phyloP scores from a whole-genome alignment of 2,329 filamentous ascomycete species.

The Colletotrichum horii region DNA sequence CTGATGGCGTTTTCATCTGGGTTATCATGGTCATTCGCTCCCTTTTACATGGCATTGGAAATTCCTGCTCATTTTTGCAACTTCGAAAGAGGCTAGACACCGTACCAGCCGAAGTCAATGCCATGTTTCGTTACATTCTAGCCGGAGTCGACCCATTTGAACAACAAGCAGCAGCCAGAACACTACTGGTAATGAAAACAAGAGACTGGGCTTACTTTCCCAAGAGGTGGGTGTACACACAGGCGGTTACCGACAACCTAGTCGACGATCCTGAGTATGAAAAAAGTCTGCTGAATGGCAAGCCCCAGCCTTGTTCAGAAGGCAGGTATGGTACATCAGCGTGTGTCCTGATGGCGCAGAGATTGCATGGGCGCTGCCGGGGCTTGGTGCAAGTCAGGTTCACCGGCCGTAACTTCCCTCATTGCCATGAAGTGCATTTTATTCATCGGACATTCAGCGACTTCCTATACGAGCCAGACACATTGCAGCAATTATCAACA shows the following conservation, averaged over 20 bases:
- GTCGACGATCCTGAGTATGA: neutral
- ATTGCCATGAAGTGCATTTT: neutral
- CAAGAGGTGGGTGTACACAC: neutral
- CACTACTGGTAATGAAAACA: neutral
- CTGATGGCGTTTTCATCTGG: neutral
- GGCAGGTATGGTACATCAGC: neutral
- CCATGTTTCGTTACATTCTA: neutral
- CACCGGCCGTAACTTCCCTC: no score
- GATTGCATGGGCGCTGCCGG: neutral
- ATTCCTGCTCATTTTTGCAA: neutral
- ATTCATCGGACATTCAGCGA: neutral
- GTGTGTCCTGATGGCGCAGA: neutral
- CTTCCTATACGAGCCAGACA: neutral
- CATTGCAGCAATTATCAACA: neutral
- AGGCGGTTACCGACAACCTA: neutral
- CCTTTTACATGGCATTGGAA: conserved; percentile 7
- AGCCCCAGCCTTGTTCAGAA: neutral
- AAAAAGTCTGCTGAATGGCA: neutral
- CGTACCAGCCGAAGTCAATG: neutral
- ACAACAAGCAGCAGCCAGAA: neutral
- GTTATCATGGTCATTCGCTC: conserved; percentile 17
- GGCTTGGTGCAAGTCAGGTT: neutral
- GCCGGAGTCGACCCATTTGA: neutral
- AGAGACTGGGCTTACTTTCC: neutral
- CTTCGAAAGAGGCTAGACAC: neutral